Percentiles rank a stretch among this genome's conserved stretches.
phyloP scores from a whole-genome alignment of 163 green algal species.

The Scenedesmus sp. region DNA sequence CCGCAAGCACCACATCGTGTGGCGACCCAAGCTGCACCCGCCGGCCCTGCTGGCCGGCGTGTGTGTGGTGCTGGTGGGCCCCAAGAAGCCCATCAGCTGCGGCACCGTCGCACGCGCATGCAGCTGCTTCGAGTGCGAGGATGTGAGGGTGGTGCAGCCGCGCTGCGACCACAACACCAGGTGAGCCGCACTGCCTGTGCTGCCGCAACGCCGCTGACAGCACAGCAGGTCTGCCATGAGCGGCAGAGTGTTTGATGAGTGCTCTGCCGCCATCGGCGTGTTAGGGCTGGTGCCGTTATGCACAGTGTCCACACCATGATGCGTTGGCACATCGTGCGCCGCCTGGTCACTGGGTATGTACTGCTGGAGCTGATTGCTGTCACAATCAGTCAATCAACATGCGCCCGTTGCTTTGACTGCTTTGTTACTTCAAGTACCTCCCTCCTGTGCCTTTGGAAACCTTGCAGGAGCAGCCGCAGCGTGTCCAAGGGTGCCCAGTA shows the following conservation, averaged over 20 bases:
- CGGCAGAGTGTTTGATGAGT: too few species aligned
- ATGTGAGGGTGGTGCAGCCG: constrained; percentile 70
- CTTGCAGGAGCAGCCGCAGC: constrained; percentile 59
- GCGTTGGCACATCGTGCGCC: too few species aligned
- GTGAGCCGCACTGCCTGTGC: constrained; percentile 5
- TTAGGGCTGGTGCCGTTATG: too few species aligned
- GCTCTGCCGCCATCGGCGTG: too few species aligned
- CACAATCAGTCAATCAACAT: too few species aligned
- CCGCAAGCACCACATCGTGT: constrained; percentile 6
- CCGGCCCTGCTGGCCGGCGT: constrained; percentile 17
- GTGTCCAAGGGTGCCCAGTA: constrained; percentile 71
- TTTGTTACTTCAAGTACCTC: neutral
- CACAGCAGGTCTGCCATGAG: too few species aligned
- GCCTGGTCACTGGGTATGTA: too few species aligned
- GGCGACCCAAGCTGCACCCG: constrained; percentile 19
- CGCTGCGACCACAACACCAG: constrained; percentile 60
- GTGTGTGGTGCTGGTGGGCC: constrained; percentile 43
- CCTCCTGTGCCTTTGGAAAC: neutral
- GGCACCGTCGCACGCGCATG: constrained; percentile 70
- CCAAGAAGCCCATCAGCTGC: constrained; percentile 49
- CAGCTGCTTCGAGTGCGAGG: constrained; percentile 74
- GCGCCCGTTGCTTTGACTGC: neutral
- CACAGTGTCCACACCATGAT: too few species aligned
- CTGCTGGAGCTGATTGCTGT: too few species aligned
- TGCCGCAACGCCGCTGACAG: neutral